phyloP scores from a whole-genome alignment of 495 filamentous ascomycete species.

The Penicillium fimorum region DNA sequence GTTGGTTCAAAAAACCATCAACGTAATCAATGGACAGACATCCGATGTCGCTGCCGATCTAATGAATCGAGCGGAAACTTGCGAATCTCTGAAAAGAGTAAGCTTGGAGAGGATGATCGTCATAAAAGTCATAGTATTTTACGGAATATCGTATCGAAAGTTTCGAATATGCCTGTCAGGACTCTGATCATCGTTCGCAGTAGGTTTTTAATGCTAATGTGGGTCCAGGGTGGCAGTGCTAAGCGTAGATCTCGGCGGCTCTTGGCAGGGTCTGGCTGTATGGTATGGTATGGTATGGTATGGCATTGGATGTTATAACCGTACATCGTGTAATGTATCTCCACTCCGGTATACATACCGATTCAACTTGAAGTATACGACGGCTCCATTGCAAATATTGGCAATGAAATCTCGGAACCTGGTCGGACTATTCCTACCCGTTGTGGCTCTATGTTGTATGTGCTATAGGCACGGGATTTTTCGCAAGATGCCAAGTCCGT shows the following conservation, averaged over 20 bases:
- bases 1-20: background rate
- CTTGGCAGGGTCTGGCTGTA: background rate
- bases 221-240: conserved; percentile 1
- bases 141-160: background rate
- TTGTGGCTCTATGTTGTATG: background rate
- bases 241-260: background rate
- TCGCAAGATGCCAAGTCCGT: background rate
- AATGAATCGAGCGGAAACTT: background rate
- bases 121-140: background rate
- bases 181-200: background rate
- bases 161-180: background rate
- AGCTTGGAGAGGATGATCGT: background rate
- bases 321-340: background rate
- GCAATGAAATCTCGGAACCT: background rate
- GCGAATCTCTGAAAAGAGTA: background rate
- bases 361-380: background rate
- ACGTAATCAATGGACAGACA: background rate
- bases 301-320: background rate
- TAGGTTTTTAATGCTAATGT: background rate
- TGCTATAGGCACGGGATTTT: too few species aligned
- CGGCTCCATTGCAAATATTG: background rate
- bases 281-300: background rate
- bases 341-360: too few species aligned
- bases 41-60: conserved; percentile 5
- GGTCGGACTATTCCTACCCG: background rate